Base-by-base conservation (phyloP, 164 flowering plant species). In the Magnolia kwangsiensis region DNA sequence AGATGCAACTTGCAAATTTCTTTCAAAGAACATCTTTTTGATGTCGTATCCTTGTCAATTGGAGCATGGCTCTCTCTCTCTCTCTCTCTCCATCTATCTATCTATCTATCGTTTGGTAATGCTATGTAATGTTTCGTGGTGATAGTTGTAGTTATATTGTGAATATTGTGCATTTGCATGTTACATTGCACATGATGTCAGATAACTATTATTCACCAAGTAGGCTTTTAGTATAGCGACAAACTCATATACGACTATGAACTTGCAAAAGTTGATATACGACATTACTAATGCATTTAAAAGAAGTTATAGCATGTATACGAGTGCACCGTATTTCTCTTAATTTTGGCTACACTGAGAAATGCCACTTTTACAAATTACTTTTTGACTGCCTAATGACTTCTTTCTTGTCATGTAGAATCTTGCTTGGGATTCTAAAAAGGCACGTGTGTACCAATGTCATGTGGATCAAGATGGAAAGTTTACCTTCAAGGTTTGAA, bases 401-500 rank as follows among this genome's bases (percentile, higher is more conserved):
- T 45, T 72, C 50, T 51, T 59, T 50, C 49, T 21, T 82, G 2
- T 51, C 67, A 58, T 82, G 77, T 84, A 89, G 92, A 61, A 16
- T 65, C 19, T 81, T 74, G 82, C 88, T 23, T 89, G 90, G 90
- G 86, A 89, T 76, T 79, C 86, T 58, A 83, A 82, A 2, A 78
- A 55, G 69, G 78, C 89, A 19, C 74, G 78, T 37, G 2, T 77
- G 18, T 89, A 88, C 68, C 84, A 79, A 16, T 90, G 94, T 55
- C 74, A 77, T 76, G 89, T 89, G 69, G 81, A 84, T 76, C 31
- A 55, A 4, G 81, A 85, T 74, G 90, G 87, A 31, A 81, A 77
- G 51, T 83, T 75, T 75, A 78, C 58, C 5, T 87, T 88, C 77
- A 89, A 89, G 91, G 94, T 90, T 75, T 67, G 84, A 67, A 37